Evolutionary conservation across 139 green algal genomes (phyloP).

Genomic region (Haematococcus sp.): DNA sequence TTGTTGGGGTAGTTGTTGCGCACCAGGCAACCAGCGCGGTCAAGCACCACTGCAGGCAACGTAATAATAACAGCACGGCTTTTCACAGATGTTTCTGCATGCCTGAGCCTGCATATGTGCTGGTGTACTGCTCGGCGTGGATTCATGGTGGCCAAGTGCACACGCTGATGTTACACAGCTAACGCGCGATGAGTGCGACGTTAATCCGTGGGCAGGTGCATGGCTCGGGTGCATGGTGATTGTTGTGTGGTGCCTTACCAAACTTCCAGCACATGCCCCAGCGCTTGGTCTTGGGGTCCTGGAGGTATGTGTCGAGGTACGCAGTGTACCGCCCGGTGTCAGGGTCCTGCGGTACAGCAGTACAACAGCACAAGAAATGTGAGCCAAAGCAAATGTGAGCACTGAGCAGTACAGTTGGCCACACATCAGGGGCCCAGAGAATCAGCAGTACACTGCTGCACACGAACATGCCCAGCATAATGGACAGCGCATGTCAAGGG

Average conservation of each 20-base stretch:
- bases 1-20: background rate
- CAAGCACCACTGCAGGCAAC: slow-evolving; percentile 1
- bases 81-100: background rate
- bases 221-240: background rate
- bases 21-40: background rate
- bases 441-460: no score
- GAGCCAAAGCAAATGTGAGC: no score
- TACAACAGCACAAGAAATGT: no score
- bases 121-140: background rate
- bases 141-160: background rate
- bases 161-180: no score
- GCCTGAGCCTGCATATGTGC: background rate
- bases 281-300: background rate
- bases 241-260: background rate
- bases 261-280: background rate
- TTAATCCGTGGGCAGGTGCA: background rate
- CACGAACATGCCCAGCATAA: no score
- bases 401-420: no score
- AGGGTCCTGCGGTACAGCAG: no score
- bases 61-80: background rate
- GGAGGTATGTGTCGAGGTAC: background rate
- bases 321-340: background rate
- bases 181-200: background rate
- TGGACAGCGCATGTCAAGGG: no score
- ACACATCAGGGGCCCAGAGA: no score